A percentile compares a stretch with the other conserved stretches of the same genome.
Conservation (phyloP, 1,139 yeast genomes). For the Saccharomyces hybrid region DNA sequence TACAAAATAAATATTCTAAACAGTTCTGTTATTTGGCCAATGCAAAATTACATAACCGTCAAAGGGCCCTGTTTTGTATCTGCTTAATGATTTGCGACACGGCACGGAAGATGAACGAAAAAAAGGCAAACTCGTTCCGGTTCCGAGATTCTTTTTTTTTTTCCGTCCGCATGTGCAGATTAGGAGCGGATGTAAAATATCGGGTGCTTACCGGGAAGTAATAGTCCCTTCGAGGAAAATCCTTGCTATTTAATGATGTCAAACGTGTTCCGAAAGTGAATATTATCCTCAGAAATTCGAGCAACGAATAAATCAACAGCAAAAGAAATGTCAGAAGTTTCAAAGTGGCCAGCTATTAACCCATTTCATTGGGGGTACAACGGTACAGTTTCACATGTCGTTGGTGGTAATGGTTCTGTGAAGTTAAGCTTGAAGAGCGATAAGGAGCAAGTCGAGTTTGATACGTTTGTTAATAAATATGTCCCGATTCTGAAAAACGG, state of each 20-base stretch:
- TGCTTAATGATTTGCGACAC: neutral
- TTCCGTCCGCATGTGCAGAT: neutral
- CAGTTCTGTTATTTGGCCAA: neutral
- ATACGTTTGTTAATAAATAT: constrained; percentile 36
- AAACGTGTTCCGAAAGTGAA: neutral
- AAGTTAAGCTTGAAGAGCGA: constrained; percentile 26
- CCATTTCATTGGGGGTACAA: constrained; percentile 37
- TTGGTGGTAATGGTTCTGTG: constrained; percentile 34
- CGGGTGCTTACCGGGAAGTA: neutral
- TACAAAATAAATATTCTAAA: neutral
- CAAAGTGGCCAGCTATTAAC: constrained; percentile 23
- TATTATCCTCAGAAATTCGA: neutral
- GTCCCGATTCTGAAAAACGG: constrained; percentile 42
- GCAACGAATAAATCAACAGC: constrained; percentile 1
- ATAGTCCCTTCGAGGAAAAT: neutral
- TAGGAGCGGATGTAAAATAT: neutral
- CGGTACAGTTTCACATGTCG: constrained; percentile 35
- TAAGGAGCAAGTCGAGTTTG: constrained; percentile 25
- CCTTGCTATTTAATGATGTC: neutral
- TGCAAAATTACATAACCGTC: neutral
- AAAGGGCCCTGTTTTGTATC: neutral
- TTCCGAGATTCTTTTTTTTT: constrained; percentile 1
- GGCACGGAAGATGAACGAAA: neutral
- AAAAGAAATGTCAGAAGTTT: neutral
- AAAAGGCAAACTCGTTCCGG: constrained; percentile 1